Conservation (phyloP, 345 rosid species). For the Heritiera fomes region DNA sequence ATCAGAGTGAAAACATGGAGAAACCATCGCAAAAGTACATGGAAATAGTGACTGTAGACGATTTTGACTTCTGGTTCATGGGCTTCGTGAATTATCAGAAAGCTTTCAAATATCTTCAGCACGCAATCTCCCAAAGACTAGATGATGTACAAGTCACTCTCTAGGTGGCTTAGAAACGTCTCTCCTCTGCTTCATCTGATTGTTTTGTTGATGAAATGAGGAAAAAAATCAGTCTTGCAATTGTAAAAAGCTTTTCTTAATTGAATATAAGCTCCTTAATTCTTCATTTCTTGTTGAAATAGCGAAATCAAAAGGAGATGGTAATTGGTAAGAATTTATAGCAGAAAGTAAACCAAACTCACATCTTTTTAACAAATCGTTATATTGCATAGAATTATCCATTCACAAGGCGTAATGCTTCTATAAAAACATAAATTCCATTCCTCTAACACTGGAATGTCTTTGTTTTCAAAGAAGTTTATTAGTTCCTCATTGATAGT, state of each 20-base stretch:
- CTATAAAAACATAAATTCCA: too few relatives aligned
- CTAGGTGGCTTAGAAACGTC: constrained; percentile 23
- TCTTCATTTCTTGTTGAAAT: neutral
- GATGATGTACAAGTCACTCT: constrained; percentile 29
- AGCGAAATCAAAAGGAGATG: too few relatives aligned
- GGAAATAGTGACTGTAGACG: constrained; percentile 63
- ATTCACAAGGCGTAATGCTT: too few relatives aligned
- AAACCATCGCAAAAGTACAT: constrained; percentile 72
- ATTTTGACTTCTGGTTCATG: constrained; percentile 91
- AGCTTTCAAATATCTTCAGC: constrained; percentile 59
- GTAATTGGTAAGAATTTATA: too few relatives aligned
- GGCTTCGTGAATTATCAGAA: constrained; percentile 76
- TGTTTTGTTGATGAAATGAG: constrained; percentile 23
- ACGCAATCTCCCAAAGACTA: constrained; percentile 39
- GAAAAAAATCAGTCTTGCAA: neutral
- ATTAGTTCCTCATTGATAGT: too few relatives aligned
- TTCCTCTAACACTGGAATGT: too few relatives aligned
- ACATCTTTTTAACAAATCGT: too few relatives aligned
- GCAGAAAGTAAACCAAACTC: too few relatives aligned
- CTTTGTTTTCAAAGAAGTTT: too few relatives aligned
- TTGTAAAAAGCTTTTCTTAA: constrained; percentile 12
- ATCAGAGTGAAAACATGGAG: constrained; percentile 54
- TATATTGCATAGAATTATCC: too few relatives aligned
- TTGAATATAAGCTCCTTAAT: neutral
- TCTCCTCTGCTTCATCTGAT: constrained; percentile 24